Conservation (phyloP, 2,329 filamentous ascomycete species). For the Plenodomus biglobosus region DNA sequence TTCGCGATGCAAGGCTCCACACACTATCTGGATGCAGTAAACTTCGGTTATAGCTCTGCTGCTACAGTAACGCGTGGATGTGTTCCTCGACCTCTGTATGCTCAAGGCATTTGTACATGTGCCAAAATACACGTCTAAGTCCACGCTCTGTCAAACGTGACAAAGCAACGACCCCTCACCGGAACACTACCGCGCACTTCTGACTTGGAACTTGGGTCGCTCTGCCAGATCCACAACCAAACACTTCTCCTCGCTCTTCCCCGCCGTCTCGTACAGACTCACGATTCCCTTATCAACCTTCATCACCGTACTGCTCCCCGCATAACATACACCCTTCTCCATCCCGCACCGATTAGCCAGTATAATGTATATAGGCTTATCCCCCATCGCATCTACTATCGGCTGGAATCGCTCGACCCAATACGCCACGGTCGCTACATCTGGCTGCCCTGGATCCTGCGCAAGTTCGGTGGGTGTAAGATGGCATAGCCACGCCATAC, state of each 20-base stretch:
- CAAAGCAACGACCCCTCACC: no score
- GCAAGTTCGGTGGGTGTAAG: constrained; percentile 52
- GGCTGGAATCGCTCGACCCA: constrained; percentile 74
- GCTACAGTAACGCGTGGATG: neutral
- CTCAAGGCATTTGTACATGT: no score
- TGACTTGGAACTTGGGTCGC: constrained; percentile 40
- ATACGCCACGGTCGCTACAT: constrained; percentile 73
- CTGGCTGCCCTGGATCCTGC: constrained; percentile 58
- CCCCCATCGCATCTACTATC: constrained; percentile 39
- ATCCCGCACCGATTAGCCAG: constrained; percentile 70
- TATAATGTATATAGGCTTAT: constrained; percentile 64
- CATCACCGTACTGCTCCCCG: constrained; percentile 72
- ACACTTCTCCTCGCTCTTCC: constrained; percentile 68
- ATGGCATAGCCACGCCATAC: constrained; percentile 76
- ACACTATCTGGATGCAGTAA: no score
- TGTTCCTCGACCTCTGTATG: neutral
- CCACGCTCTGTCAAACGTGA: no score
- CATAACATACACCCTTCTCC: constrained; percentile 68
- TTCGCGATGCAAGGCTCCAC: no score
- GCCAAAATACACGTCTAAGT: no score
- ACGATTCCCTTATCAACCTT: constrained; percentile 67
- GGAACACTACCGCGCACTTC: constrained; percentile 23
- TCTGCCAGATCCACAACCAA: constrained; percentile 66
- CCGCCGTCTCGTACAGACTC: constrained; percentile 68
- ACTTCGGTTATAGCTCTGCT: no score